Evolutionary conservation across 768 basidiomycete species (phyloP), one percentile per base, ranked within the genome.

Genomic region (Xerocomus brunneocitrinus): DNA sequence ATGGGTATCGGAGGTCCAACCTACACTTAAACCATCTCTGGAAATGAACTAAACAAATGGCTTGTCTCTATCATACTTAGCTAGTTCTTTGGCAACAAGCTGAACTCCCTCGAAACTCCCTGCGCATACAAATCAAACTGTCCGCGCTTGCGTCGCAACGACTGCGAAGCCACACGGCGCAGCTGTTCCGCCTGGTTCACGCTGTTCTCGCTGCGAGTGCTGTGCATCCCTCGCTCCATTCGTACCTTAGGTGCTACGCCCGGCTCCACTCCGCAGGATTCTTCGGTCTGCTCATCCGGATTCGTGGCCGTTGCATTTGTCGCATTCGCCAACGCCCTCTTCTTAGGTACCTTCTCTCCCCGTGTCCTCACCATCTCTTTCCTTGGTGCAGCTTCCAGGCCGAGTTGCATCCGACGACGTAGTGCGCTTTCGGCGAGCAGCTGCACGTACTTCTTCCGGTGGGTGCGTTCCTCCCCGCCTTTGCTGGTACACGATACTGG

Each of bases 391-490:
- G 7, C 32, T 9, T 50, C 52, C 42, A 35, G 19, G 13, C n/a
- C 51, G 6, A 55, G 16, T 5, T 52, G 50, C 36, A 50, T n/a
- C 45, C 46, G 61, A 35, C 65, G 65, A 6, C 66, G 58, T 25
- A 55, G 4, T 1, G 58, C 48, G 25, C 66, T 58, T 2, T 66
- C 61, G 8, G 57, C 50, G 27, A 66, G 58, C 27, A 66, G 13
- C 5, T 63, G 42, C 0, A 66, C 57, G n/a, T 8, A 67, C 52
- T 53, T 56, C 36, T 54, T 63, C 34, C 66, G 42, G 0, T 49
- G 47, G 5, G 44, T n/a, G 4, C 22, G 47, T 45, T 44, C 52
- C 16, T 50, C 51, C 1, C 5, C 28, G n/a, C 34, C 50, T 10
- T 32, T 27, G 16, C 16, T 13, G 25, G 16, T 34, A 8, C 35